Evolutionary conservation across 2,329 filamentous ascomycete genomes (phyloP).

Genomic region (Microsporum ferrugineum): DNA sequence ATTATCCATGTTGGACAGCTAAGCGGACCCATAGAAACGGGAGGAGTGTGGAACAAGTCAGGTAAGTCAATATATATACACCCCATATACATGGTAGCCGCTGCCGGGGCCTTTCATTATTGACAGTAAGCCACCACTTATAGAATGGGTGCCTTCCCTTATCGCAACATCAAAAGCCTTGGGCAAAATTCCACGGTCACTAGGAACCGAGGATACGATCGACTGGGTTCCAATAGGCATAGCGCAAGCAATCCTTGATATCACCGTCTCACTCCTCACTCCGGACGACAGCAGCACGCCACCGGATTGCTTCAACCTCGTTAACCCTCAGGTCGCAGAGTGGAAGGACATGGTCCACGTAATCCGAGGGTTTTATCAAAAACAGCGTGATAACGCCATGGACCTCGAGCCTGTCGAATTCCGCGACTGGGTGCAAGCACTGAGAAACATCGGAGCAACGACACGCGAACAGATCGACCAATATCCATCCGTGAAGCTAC

Average conservation of each 20-base stretch:
- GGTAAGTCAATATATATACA: background rate
- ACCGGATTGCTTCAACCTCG: background rate
- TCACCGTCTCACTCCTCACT: background rate
- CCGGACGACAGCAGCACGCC: background rate
- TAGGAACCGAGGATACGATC: constrained; percentile 34
- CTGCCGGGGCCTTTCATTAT: background rate
- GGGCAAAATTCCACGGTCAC: constrained; percentile 35
- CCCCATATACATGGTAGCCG: background rate
- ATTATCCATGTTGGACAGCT: constrained; percentile 27
- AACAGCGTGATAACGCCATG: background rate
- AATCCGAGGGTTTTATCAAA: background rate
- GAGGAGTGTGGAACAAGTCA: background rate
- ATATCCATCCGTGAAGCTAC: background rate
- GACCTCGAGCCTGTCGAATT: background rate
- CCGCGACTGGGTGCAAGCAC: background rate
- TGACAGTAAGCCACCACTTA: constrained; percentile 14
- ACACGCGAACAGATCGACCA: background rate
- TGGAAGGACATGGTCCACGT: background rate
- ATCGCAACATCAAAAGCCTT: constrained; percentile 40
- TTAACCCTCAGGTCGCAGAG: background rate
- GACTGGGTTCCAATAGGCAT: constrained; percentile 44
- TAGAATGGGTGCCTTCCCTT: constrained; percentile 45
- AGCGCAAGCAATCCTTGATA: background rate
- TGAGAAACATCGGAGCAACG: background rate
- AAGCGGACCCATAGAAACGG: constrained; percentile 17